A percentile compares a stretch with the other conserved stretches of the same genome.
phyloP scores from a whole-genome alignment of 108 stramenopile species.

The Bacterosira constricta region DNA sequence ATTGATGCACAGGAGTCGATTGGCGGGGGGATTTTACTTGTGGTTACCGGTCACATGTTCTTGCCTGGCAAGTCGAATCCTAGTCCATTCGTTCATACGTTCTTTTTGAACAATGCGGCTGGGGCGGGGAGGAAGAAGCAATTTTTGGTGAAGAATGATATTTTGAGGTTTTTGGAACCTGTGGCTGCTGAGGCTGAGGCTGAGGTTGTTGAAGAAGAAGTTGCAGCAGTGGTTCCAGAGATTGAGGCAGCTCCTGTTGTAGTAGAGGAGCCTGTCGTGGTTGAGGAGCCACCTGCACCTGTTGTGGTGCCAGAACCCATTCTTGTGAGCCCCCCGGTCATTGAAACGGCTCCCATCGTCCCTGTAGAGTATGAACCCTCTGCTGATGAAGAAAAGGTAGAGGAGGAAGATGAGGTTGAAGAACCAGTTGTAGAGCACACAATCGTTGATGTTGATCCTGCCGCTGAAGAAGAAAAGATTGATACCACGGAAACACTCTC shows the following conservation, averaged over 20 bases:
- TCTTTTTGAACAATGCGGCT: slow-evolving; percentile 59
- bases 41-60: slow-evolving; percentile 74
- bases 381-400: slow-evolving; percentile 41
- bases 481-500: slow-evolving; percentile 47
- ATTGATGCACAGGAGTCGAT: slow-evolving; percentile 85
- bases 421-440: slow-evolving; percentile 14
- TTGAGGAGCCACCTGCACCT: background rate
- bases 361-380: slow-evolving; percentile 33
- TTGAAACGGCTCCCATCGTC: slow-evolving; percentile 8
- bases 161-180: slow-evolving; percentile 69
- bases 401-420: slow-evolving; percentile 14
- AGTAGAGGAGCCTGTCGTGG: background rate
- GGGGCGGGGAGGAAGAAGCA: slow-evolving; percentile 56
- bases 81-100: slow-evolving; percentile 78
- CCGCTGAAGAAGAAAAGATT: slow-evolving; percentile 36
- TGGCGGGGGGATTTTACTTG: slow-evolving; percentile 72
- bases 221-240: slow-evolving; percentile 2
- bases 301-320: slow-evolving; percentile 8
- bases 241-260: slow-evolving; percentile 4
- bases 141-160: slow-evolving; percentile 80
- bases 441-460: slow-evolving; percentile 22
- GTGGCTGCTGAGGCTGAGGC: slow-evolving; percentile 13
- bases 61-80: slow-evolving; percentile 21
- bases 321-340: background rate
- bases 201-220: slow-evolving; percentile 1